Conservation (phyloP, 2,329 filamentous ascomycete species). For the Xylaria sp. region DNA sequence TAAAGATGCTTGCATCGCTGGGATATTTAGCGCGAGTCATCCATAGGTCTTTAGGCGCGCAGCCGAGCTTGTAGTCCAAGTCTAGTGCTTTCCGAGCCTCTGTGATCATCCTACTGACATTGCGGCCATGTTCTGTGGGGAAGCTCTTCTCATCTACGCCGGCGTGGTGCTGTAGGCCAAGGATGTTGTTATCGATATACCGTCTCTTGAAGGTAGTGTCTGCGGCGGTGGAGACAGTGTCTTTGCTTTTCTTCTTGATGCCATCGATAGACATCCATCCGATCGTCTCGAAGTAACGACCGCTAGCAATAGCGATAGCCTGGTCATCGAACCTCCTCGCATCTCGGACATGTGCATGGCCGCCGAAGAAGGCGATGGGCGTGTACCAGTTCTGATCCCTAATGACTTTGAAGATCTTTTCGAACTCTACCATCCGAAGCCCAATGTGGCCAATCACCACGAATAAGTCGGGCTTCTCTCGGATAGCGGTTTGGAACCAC, state of each 20-base stretch:
- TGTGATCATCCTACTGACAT: constrained; percentile 73
- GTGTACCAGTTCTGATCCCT: constrained; percentile 76
- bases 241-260: constrained; percentile 47
- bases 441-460: constrained; percentile 86
- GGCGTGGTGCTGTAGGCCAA: constrained; percentile 82
- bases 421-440: constrained; percentile 79
- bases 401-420: constrained; percentile 78
- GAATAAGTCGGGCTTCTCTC: constrained; percentile 86
- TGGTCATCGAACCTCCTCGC: constrained; percentile 79
- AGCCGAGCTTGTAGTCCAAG: constrained; percentile 79
- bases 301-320: constrained; percentile 81
- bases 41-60: constrained; percentile 81
- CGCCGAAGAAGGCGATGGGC: constrained; percentile 90
- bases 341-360: constrained; percentile 88
- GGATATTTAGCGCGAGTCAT: constrained; percentile 80
- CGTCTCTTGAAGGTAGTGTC: constrained; percentile 69
- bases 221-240: constrained; percentile 39
- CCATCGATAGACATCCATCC: constrained; percentile 90
- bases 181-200: constrained; percentile 95
- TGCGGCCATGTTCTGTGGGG: constrained; percentile 73
- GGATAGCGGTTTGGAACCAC: constrained; percentile 88
- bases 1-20: constrained; percentile 75
- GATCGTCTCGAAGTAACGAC: constrained; percentile 92
- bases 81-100: constrained; percentile 71
- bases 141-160: constrained; percentile 75